Base-by-base conservation (phyloP, 148 eudicot genomes). In the Cornus kousa region DNA sequence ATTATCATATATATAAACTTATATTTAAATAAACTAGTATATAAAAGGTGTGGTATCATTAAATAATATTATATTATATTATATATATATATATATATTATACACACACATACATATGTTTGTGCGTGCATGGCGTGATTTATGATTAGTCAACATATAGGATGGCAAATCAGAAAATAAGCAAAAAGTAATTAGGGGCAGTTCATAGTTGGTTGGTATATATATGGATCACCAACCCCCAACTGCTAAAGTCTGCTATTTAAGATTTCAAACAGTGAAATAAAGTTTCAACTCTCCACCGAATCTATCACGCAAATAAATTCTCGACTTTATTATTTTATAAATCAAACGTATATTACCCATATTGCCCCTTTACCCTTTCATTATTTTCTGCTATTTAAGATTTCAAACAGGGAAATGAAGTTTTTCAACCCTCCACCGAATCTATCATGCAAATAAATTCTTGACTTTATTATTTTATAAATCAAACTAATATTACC, bases 151-250 rank as follows among this genome's bases (percentile, higher is more conserved):
- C 48, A 43, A 43, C 48, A 43, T 4, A 43, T 10, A 43, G 4
- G 10, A 57, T 57, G 20, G 62, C 17, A 57, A 57, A 57, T 57
- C 19, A 19, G 62, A 3, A 13, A 57, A 57, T 57, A 57, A 57
- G 62, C 3, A 7, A 57, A 57, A 57, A 57, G 13, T 7, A 16
- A 57, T 57, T 19, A 57, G 5, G 20, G 11, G 13, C 20, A 19
- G 62, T 57, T 76, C 48, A 67, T 19, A 62, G 79, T 77, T 50
- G 28, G 80, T 35, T 85, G 77, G 77, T 70, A 55, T 28, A 72
- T 71, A 72, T 64, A 74, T 84, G 50, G 85, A 78, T 78, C 80
- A 90, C 87, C 93, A 85, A 90, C 93, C 37, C 80, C 86, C 92
- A 90, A 86, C 97, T 72, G 79, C 82, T 79, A 78, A 74, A 70